Percentiles rank a stretch among this genome's conserved stretches.
Conservation (phyloP, 2,329 filamentous ascomycete species). For the Hymenoscyphus salicellus region DNA sequence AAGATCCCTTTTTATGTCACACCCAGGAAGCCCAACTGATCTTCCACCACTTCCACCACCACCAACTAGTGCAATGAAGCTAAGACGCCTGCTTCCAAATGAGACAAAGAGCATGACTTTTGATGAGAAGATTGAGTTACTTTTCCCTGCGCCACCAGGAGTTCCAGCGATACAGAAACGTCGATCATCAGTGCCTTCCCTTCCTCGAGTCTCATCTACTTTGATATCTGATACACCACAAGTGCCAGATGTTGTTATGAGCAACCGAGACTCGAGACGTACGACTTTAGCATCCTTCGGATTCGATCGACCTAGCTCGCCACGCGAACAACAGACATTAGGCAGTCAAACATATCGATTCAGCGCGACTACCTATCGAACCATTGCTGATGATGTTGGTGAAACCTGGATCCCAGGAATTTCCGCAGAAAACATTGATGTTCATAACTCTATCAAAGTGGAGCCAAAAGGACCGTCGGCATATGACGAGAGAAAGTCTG, state of each 20-base stretch:
- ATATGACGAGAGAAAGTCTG: conserved; percentile 37
- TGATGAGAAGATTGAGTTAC: conserved; percentile 53
- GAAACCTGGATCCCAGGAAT: conserved; percentile 43
- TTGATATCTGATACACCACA: conserved; percentile 25
- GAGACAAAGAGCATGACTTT: conserved; percentile 57
- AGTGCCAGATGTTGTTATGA: conserved; percentile 29
- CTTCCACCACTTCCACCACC: conserved; percentile 49
- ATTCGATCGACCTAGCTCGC: conserved; percentile 7
- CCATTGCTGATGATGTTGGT: conserved; percentile 37
- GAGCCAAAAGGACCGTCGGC: conserved; percentile 14
- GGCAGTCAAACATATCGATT: conserved; percentile 28
- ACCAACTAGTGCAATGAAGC: conserved; percentile 42
- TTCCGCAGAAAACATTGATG: conserved; percentile 11
- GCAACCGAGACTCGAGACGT: conserved; percentile 27
- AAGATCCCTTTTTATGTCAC: conserved; percentile 46
- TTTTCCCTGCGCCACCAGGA: conserved; percentile 44
- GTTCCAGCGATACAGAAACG: conserved; percentile 31
- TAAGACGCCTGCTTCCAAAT: conserved; percentile 46
- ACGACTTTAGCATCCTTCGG: conserved; percentile 30
- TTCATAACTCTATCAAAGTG: conserved; percentile 13
- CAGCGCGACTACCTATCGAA: conserved; percentile 36
- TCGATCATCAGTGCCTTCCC: conserved; percentile 45
- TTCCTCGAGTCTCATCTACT: conserved; percentile 38
- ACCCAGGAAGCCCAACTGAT: conserved; percentile 46
- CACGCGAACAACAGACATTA: conserved; percentile 6